These are phyloP conservation scores for Colletotrichum sp. DNA, from an alignment of 2,329 filamentous ascomycete species.

Conservation along the genomic window DNA sequence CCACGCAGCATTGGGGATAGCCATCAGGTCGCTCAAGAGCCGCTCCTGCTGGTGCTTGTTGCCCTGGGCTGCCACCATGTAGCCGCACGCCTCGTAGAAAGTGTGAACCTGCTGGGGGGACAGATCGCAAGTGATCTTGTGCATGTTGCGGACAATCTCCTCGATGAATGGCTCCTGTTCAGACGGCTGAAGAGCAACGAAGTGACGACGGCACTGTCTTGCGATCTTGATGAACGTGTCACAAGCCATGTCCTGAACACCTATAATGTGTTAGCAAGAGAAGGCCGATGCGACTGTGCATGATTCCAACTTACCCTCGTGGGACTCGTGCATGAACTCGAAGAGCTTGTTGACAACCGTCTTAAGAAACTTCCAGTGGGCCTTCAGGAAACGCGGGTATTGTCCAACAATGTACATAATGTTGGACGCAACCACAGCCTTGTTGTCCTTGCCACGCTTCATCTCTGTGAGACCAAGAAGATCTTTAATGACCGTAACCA, in stretches of 20 bases:
- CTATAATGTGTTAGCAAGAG: conserved; percentile 39
- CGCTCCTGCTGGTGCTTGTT: conserved; percentile 94
- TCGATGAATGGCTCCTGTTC: conserved; percentile 97
- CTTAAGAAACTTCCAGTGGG: conserved; percentile 99
- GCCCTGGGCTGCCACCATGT: conserved; percentile 98
- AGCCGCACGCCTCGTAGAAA: conserved; percentile 98
- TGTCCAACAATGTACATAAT: conserved; percentile 99
- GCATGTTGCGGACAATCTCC: conserved; percentile 94
- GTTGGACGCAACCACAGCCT: conserved; percentile 97
- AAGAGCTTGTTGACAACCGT: conserved; percentile 99
- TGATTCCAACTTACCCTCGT: conserved; percentile 73
- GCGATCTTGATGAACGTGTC: conserved; percentile 99
- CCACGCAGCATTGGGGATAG: conserved; percentile 92
- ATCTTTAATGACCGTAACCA: conserved; percentile 99
- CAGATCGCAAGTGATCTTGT: conserved; percentile 93
- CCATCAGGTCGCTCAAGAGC: conserved; percentile 90
- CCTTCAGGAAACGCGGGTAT: conserved; percentile 97
- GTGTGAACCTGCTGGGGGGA: conserved; percentile 98
- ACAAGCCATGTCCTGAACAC: conserved; percentile 99
- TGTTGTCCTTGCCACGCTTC: conserved; percentile 99
- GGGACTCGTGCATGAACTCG: conserved; percentile 99
- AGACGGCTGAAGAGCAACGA: conserved; percentile 92
- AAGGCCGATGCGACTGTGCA: too few relatives aligned
- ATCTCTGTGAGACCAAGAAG: conserved; percentile 95
- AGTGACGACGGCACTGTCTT: conserved; percentile 96